phyloP scores from a whole-genome alignment of 1,284 basidiomycete genomes.

The Puccinia horiana region DNA sequence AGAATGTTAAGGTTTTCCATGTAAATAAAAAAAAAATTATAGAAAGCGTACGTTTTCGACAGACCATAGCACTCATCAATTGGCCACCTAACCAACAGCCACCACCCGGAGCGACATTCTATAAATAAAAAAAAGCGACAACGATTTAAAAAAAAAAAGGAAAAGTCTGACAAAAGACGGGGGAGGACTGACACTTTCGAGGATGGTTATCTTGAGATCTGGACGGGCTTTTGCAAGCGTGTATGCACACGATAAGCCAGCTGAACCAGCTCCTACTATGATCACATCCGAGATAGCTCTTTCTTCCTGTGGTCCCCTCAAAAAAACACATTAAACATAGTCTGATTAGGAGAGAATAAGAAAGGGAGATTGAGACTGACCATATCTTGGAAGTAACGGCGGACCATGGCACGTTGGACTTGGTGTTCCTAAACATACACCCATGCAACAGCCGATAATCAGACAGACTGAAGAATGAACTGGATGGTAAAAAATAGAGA shows the following conservation, averaged over 20 bases:
- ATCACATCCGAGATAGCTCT: conserved; percentile 75
- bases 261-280: conserved; percentile 76
- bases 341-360: conserved; percentile 62
- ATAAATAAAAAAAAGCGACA: too few species aligned
- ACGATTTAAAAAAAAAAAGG: background rate
- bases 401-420: conserved; percentile 77
- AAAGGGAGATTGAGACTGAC: conserved; percentile 34
- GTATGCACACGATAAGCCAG: conserved; percentile 77
- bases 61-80: conserved; percentile 81
- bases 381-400: conserved; percentile 63
- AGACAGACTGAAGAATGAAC: too few species aligned
- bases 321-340: too few species aligned
- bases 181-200: conserved; percentile 71
- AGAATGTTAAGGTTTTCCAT: too few species aligned
- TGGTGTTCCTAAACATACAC: conserved; percentile 64
- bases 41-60: conserved; percentile 66
- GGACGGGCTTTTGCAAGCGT: conserved; percentile 70
- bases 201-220: conserved; percentile 75
- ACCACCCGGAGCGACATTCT: conserved; percentile 72
- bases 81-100: conserved; percentile 78
- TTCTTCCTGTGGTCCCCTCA: conserved; percentile 65
- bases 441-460: background rate
- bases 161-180: background rate
- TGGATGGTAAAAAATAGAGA: background rate
- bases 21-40: too few species aligned